Evolutionary conservation across 169 alveolate genomes (phyloP).

Genomic region (Plasmodium reichenowi): DNA sequence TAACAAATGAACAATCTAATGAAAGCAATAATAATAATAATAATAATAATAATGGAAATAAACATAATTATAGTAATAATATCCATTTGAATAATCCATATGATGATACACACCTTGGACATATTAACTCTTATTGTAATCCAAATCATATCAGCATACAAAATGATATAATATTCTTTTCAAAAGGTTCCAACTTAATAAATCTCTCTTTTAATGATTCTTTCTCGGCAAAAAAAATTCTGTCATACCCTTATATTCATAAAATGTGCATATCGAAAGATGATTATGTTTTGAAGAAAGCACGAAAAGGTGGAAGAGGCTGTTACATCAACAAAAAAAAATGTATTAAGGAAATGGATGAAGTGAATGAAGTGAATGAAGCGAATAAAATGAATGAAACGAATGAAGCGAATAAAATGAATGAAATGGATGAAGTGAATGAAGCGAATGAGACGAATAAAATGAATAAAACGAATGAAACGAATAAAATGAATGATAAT

Average conservation of each 20-base stretch:
- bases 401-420: neutral
- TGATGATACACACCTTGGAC: no score
- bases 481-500: neutral
- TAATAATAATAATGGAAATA: neutral
- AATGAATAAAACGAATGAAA: neutral
- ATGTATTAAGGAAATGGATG: neutral
- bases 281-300: constrained; percentile 36
- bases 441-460: neutral
- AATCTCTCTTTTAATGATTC: constrained; percentile 30
- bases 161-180: constrained; percentile 3
- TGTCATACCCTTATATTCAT: constrained; percentile 22
- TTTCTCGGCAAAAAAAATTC: constrained; percentile 1
- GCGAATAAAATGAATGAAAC: neutral
- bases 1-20: no score
- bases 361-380: neutral
- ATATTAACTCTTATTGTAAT: neutral
- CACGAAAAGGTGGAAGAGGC: neutral
- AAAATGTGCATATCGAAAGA: constrained; percentile 21
- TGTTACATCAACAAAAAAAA: neutral
- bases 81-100: neutral
- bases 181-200: neutral
- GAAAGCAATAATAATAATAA: neutral
- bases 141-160: neutral
- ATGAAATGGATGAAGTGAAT: neutral
- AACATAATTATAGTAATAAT: neutral